Percentiles rank a stretch among this genome's conserved stretches.
These are phyloP conservation scores for Rheum nobile DNA, from an alignment of 148 eudicot species.

Conservation along the genomic window DNA sequence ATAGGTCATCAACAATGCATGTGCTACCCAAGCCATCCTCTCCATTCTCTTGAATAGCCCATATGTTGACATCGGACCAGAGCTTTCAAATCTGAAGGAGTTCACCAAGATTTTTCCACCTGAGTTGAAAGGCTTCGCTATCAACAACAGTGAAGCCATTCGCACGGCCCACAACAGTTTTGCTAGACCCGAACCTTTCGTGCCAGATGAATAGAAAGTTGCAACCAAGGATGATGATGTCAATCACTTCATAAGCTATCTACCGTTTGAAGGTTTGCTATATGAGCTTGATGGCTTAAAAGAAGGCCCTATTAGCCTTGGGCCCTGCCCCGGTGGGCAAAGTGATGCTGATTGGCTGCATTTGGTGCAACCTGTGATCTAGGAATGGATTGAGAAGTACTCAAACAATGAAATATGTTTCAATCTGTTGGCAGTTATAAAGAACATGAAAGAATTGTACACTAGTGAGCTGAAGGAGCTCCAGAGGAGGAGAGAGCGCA, in stretches of 20 bases:
- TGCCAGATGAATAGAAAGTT: conserved; percentile 81
- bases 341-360: conserved; percentile 64
- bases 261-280: conserved; percentile 83
- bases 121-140: conserved; percentile 92
- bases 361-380: conserved; percentile 82
- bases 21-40: conserved; percentile 99
- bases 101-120: conserved; percentile 87
- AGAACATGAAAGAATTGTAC: conserved; percentile 84
- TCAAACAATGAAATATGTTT: conserved; percentile 83
- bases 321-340: conserved; percentile 77
- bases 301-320: conserved; percentile 93
- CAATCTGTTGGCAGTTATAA: conserved; percentile 77
- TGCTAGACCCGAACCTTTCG: conserved; percentile 94
- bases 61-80: conserved; percentile 86
- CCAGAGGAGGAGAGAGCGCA: conserved; percentile 73
- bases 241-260: conserved; percentile 91
- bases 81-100: conserved; percentile 66
- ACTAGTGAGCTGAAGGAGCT: conserved; percentile 85
- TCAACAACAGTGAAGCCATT: conserved; percentile 96
- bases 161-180: conserved; percentile 94
- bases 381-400: conserved; percentile 84
- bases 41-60: conserved; percentile 90
- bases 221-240: conserved; percentile 95
- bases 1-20: conserved; percentile 96
- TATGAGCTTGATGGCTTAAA: conserved; percentile 97